Evolutionary conservation across 2,329 filamentous ascomycete species (phyloP).

Genomic region (Furcasterigmium furcatum): DNA sequence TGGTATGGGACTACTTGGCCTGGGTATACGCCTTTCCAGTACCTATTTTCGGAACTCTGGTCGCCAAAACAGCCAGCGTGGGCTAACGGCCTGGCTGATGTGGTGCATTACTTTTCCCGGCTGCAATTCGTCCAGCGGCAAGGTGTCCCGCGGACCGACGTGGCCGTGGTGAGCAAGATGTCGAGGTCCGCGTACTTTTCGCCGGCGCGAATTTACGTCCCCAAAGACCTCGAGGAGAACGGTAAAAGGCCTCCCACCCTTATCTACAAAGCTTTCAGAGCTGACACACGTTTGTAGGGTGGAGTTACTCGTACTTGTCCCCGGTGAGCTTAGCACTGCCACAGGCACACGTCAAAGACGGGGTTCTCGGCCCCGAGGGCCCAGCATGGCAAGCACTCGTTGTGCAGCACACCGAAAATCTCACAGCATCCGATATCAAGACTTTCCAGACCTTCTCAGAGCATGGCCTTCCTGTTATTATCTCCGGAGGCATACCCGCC

Average conservation of each 20-base stretch:
- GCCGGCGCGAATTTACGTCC: neutral
- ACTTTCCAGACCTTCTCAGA: conserved; percentile 29
- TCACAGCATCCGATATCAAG: conserved; percentile 28
- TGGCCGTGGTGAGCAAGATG: conserved; percentile 6
- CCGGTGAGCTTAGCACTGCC: conserved; percentile 38
- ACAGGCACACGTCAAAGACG: conserved; percentile 28
- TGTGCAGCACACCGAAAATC: conserved; percentile 26
- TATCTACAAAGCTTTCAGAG: no score
- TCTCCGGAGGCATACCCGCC: conserved; percentile 16
- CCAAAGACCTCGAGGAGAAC: neutral
- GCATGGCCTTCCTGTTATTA: conserved; percentile 37
- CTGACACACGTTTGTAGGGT: no score
- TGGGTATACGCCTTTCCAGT: conserved; percentile 38
- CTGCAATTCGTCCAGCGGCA: conserved; percentile 31
- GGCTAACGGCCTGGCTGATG: conserved; percentile 21
- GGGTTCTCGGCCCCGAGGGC: conserved; percentile 30
- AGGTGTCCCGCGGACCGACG: conserved; percentile 24
- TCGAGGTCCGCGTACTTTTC: neutral
- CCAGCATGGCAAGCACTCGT: conserved; percentile 40
- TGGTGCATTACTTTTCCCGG: conserved; percentile 31
- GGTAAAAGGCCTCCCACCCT: neutral
- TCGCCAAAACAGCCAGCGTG: conserved; percentile 35
- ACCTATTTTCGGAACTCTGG: conserved; percentile 36
- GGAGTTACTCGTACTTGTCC: conserved; percentile 38
- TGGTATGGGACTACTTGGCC: conserved; percentile 45